Evolutionary conservation across 179 eudicot genomes (phyloP).

Genomic region (Heliamphora pulchella): DNA sequence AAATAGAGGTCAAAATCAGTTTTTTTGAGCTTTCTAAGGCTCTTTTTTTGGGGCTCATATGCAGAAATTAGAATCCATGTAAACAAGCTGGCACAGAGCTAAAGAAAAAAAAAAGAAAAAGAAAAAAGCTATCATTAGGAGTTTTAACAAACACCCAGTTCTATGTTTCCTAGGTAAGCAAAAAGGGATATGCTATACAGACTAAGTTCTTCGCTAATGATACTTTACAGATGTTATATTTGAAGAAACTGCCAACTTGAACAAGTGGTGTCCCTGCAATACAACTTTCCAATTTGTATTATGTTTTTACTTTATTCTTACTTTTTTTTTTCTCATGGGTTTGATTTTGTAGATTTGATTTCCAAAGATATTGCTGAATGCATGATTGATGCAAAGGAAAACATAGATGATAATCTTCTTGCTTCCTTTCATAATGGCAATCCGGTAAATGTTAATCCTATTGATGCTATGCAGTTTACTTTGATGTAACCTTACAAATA

Average conservation of each 20-base stretch:
- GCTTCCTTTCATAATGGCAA: slow-evolving; percentile 39
- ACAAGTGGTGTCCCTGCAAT: neutral
- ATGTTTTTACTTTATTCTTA: neutral
- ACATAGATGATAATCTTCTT: slow-evolving; percentile 47
- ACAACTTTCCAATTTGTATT: neutral
- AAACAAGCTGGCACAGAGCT: too few species aligned
- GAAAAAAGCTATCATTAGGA: too few species aligned
- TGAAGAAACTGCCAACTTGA: neutral
- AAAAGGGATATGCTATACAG: too few species aligned
- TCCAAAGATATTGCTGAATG: slow-evolving; percentile 47
- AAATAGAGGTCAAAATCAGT: too few species aligned
- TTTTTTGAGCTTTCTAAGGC: too few species aligned
- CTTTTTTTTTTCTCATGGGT: neutral
- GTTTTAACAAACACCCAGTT: too few species aligned
- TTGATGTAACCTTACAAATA: neutral
- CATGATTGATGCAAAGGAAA: slow-evolving; percentile 73
- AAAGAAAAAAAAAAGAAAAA: too few species aligned
- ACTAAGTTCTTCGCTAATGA: neutral
- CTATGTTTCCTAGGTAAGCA: too few species aligned
- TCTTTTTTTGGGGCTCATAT: too few species aligned
- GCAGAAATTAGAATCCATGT: too few species aligned
- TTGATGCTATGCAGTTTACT: neutral
- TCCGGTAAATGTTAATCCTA: slow-evolving; percentile 29
- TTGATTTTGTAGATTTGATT: slow-evolving; percentile 41
- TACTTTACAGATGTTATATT: neutral